Percentiles rank a stretch among this genome's conserved stretches.
Conservation (phyloP, 2,329 filamentous ascomycete genomes). For the Cryphonectria japonica region DNA sequence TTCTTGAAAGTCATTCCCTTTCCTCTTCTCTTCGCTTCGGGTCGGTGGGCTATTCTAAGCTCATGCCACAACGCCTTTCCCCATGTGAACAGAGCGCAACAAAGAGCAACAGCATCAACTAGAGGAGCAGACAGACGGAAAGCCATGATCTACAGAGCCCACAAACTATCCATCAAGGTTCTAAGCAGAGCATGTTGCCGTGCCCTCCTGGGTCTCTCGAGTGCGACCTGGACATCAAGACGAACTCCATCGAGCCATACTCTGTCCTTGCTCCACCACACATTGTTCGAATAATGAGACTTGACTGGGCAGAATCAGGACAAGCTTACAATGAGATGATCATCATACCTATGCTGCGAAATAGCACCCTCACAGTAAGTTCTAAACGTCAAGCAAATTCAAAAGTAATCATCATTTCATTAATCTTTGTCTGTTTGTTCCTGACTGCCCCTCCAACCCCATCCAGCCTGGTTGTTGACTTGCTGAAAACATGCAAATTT, state of each 20-base stretch:
- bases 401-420: not conserved
- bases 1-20: too few relatives aligned
- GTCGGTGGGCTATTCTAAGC: not conserved
- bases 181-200: not conserved
- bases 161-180: too few relatives aligned
- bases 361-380: not conserved
- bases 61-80: not conserved
- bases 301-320: too few relatives aligned
- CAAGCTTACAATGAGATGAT: not conserved
- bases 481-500: not conserved
- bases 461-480: not conserved
- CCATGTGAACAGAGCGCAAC: not conserved
- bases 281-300: too few relatives aligned
- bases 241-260: too few relatives aligned
- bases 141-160: not conserved
- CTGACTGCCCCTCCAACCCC: not conserved
- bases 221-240: too few relatives aligned
- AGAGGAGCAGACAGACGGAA: not conserved
- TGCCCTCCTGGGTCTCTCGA: too few relatives aligned
- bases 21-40: not conserved
- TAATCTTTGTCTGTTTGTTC: not conserved
- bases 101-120: not conserved
- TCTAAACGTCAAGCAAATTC: not conserved
- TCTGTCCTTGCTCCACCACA: too few relatives aligned
- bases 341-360: not conserved